Evolutionary conservation across 257 asterid genomes (phyloP).

Genomic region (Solanum lycopersicoides): DNA sequence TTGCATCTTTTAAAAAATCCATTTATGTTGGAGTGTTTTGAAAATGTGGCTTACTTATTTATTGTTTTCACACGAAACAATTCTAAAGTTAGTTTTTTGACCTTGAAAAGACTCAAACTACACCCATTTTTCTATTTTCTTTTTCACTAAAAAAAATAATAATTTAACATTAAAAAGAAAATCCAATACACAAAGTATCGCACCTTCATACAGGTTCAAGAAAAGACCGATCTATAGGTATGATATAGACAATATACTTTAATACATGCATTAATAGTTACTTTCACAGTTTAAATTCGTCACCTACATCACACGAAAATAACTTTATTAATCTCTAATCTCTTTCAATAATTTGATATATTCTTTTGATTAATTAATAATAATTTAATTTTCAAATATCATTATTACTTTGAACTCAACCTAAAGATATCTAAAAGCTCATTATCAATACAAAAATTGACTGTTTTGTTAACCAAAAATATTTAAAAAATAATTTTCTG

Average conservation of each 20-base stretch:
- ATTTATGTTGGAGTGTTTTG: neutral
- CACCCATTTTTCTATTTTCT: neutral
- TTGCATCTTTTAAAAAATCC: neutral
- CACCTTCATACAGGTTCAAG: neutral
- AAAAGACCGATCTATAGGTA: neutral
- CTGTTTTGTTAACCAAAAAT: neutral
- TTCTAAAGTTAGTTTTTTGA: neutral
- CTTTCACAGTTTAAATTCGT: fast-evolving
- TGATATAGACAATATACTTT: neutral
- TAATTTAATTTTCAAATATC: neutral
- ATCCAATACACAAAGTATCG: neutral
- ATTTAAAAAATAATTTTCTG: neutral
- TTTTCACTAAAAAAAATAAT: neutral
- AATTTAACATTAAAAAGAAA: neutral
- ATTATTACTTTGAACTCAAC: neutral
- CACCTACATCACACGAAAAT: fast-evolving
- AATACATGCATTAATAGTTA: neutral
- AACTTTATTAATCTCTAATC: fast-evolving
- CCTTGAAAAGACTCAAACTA: neutral
- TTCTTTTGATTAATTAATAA: neutral
- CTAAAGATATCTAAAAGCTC: neutral
- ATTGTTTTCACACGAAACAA: neutral
- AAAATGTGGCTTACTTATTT: neutral
- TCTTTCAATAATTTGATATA: neutral
- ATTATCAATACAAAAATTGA: neutral